phyloP scores from a whole-genome alignment of 805 yeast genomes.

The Metschnikowia chrysomelidarum region DNA sequence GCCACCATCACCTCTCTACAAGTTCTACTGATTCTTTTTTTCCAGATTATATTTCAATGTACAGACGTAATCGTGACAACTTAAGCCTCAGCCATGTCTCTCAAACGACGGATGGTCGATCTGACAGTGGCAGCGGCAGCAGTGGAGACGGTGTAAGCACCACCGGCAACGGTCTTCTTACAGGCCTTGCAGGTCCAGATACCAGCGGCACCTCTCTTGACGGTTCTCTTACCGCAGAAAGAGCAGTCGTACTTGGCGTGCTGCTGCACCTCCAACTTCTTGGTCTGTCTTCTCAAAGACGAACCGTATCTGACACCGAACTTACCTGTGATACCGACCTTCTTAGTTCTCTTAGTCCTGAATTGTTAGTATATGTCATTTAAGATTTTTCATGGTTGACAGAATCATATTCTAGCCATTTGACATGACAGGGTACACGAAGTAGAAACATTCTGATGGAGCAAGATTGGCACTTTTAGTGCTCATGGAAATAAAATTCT shows the following conservation, averaged over 20 bases:
- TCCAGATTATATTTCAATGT: slow-evolving; percentile 16
- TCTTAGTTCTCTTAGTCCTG: slow-evolving; percentile 99
- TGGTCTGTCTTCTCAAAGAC: slow-evolving; percentile 99
- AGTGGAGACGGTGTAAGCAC: slow-evolving; percentile 99
- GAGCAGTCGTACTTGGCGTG: slow-evolving; percentile 99
- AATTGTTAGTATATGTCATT: slow-evolving; percentile 51
- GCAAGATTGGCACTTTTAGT: too few species aligned
- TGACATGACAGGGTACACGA: too few species aligned
- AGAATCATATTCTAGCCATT: too few species aligned
- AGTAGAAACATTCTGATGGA: too few species aligned
- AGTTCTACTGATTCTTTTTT: too few species aligned
- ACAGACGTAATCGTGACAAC: slow-evolving; percentile 21
- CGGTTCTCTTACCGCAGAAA: slow-evolving; percentile 99
- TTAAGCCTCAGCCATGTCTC: slow-evolving; percentile 99
- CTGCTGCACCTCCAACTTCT: slow-evolving; percentile 98
- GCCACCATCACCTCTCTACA: too few species aligned
- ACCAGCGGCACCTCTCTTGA: slow-evolving; percentile 97
- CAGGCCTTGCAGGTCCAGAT: slow-evolving; percentile 98
- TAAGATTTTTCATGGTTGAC: too few species aligned
- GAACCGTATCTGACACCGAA: slow-evolving; percentile 99
- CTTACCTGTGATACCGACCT: slow-evolving; percentile 99
- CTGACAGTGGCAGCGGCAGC: slow-evolving; percentile 99
- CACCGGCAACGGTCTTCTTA: slow-evolving; percentile 98
- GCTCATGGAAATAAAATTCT: too few species aligned
- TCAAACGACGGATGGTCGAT: slow-evolving; percentile 99